Conservation (phyloP, 805 yeast species). For the Wickerhamomyces bisporus region DNA sequence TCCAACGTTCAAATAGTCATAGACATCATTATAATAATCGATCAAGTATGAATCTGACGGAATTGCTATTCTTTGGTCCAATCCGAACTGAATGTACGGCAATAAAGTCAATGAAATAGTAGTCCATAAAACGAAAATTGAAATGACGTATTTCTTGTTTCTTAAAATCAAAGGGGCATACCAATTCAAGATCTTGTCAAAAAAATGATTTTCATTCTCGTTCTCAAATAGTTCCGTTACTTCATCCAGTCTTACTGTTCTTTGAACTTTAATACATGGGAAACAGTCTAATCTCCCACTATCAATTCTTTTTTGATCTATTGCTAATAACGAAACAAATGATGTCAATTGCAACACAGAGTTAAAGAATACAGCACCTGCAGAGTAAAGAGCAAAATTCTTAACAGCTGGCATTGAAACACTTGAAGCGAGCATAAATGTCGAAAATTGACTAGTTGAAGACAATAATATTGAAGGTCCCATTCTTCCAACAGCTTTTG, state of each 20-base stretch:
- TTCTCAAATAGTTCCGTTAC: conserved; percentile 22
- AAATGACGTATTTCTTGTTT: conserved; percentile 41
- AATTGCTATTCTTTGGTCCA: conserved; percentile 86
- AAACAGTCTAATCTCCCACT: conserved; percentile 54
- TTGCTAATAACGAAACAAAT: conserved; percentile 64
- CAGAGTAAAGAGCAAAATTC: conserved; percentile 88
- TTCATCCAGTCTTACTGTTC: conserved; percentile 16
- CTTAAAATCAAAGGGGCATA: conserved; percentile 53
- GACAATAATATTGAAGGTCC: conserved; percentile 87
- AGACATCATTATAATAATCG: conserved; percentile 73
- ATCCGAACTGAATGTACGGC: conserved; percentile 70
- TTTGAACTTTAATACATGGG: conserved; percentile 43
- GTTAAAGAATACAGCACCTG: conserved; percentile 77
- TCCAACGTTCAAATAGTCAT: conserved; percentile 71
- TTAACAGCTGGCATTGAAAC: conserved; percentile 96
- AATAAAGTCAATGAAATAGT: conserved; percentile 64
- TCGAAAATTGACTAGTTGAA: conserved; percentile 69
- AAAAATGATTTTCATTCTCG: conserved; percentile 27
- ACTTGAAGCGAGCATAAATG: conserved; percentile 70
- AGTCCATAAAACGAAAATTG: conserved; percentile 54
- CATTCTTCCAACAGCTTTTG: conserved; percentile 61
- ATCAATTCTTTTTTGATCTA: conserved; percentile 62
- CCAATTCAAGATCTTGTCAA: conserved; percentile 37
- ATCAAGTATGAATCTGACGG: conserved; percentile 81
- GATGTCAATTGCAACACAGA: conserved; percentile 75